Evolutionary conservation across 345 rosid genomes (phyloP).

Genomic region (Diplotaxis tenuifolia): DNA sequence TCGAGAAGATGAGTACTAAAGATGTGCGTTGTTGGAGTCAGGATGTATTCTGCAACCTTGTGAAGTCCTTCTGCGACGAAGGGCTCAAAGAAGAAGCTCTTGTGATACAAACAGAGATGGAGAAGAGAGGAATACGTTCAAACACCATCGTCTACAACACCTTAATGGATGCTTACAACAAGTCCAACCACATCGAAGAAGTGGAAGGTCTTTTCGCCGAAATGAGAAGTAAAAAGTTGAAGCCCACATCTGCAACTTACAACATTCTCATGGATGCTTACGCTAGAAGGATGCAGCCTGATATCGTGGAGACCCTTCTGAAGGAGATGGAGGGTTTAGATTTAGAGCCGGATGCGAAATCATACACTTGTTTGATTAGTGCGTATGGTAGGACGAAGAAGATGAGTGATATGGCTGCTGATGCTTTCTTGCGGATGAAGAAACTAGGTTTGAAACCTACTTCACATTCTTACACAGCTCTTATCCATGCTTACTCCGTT

Average conservation of each 20-base stretch:
- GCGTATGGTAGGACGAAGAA: constrained; percentile 76
- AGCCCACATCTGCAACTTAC: constrained; percentile 57
- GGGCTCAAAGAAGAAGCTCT: constrained; percentile 80
- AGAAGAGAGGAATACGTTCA: constrained; percentile 66
- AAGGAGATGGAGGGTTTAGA: constrained; percentile 66
- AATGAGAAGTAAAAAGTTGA: constrained; percentile 62
- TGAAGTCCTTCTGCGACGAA: constrained; percentile 83
- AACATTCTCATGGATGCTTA: constrained; percentile 85
- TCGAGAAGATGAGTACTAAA: constrained; percentile 68
- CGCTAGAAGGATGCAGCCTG: constrained; percentile 88
- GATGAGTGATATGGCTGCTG: constrained; percentile 84
- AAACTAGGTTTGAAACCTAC: constrained; percentile 66
- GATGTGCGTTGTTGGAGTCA: constrained; percentile 73
- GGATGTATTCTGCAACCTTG: constrained; percentile 64
- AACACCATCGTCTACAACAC: constrained; percentile 68
- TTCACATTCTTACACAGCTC: constrained; percentile 79
- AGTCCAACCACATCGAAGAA: constrained; percentile 71
- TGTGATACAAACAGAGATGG: constrained; percentile 79
- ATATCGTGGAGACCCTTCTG: constrained; percentile 61
- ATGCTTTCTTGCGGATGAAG: constrained; percentile 75
- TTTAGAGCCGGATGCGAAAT: constrained; percentile 59
- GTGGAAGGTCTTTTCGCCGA: constrained; percentile 82
- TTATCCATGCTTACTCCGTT: constrained; percentile 84
- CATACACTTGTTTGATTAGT: constrained; percentile 73
- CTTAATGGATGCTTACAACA: constrained; percentile 75